These are phyloP conservation scores for Pseudogymnoascus sp. DNA, from an alignment of 2,329 filamentous ascomycete genomes.

Conservation along the genomic window DNA sequence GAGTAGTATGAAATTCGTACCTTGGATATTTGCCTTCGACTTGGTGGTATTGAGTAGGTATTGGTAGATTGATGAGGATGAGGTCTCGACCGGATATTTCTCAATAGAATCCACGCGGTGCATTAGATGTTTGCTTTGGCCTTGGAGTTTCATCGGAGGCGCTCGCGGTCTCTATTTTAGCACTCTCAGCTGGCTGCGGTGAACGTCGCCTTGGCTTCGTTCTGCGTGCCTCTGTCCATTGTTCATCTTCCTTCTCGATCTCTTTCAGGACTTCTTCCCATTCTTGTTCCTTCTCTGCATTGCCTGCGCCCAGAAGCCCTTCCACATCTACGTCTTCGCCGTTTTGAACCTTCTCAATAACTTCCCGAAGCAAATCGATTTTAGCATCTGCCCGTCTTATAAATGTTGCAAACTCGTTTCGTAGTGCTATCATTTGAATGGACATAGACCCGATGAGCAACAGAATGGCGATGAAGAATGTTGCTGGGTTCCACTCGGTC, in stretches of 20 bases:
- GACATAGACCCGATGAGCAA: constrained; percentile 89
- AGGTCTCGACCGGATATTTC: not conserved
- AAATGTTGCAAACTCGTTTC: constrained; percentile 65
- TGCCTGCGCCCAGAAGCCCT: constrained; percentile 68
- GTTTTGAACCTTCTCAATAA: constrained; percentile 59
- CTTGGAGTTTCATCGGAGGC: constrained; percentile 10
- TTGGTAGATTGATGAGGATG: not conserved
- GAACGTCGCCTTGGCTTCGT: constrained; percentile 18
- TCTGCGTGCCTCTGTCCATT: constrained; percentile 28
- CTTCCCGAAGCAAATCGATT: constrained; percentile 67
- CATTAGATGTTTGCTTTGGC: constrained; percentile 17
- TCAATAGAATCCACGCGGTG: constrained; percentile 26
- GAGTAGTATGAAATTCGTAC: not conserved
- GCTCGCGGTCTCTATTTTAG: not conserved
- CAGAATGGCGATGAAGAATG: constrained; percentile 74
- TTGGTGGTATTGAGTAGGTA: not conserved
- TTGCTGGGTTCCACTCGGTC: constrained; percentile 71
- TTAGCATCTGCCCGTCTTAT: constrained; percentile 69
- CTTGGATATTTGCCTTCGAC: not conserved
- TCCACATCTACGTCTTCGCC: constrained; percentile 82
- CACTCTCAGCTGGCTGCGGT: not conserved
- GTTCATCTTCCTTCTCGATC: constrained; percentile 54
- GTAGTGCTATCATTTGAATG: constrained; percentile 80
- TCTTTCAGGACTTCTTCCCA: constrained; percentile 76
- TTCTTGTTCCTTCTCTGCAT: constrained; percentile 64